A percentile compares a stretch with the other conserved stretches of the same genome.
Evolutionary conservation across 768 basidiomycete genomes (phyloP).

Genomic region (Myochromella boudieri): DNA sequence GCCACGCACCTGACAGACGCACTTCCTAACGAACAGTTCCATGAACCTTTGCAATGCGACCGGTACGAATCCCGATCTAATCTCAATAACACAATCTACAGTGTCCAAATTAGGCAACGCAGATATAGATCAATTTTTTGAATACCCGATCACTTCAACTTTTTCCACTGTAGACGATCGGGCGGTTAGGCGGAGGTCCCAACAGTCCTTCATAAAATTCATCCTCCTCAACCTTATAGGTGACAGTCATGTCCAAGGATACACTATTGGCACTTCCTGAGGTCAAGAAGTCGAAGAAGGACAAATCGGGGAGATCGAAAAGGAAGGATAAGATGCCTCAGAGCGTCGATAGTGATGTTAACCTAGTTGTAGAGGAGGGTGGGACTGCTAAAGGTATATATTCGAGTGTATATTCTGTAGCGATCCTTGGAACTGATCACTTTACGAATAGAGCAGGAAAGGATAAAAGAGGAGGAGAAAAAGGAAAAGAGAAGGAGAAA

Average conservation of each 20-base stretch:
- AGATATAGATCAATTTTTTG: constrained; percentile 14
- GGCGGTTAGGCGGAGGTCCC: too few species aligned
- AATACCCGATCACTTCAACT: constrained; percentile 5
- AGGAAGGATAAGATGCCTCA: constrained; percentile 19
- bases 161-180: too few species aligned
- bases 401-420: not conserved
- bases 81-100: not conserved
- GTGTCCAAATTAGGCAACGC: constrained; percentile 2
- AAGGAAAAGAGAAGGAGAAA: constrained; percentile 22
- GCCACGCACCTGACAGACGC: too few species aligned
- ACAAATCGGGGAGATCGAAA: too few species aligned
- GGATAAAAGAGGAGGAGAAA: constrained; percentile 22
- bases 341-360: not conserved
- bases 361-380: not conserved
- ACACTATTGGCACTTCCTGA: constrained; percentile 12
- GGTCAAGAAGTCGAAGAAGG: constrained; percentile 23
- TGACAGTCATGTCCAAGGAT: constrained; percentile 29
- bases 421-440: constrained; percentile 10
- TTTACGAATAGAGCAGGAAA: constrained; percentile 16
- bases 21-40: too few species aligned
- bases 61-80: constrained; percentile 2
- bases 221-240: not conserved
- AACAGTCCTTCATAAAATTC: too few species aligned
- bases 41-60: not conserved
- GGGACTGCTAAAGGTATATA: constrained; percentile 3